Conservation (phyloP, 2,329 filamentous ascomycete species). For the Cytospora chrysosperma region DNA sequence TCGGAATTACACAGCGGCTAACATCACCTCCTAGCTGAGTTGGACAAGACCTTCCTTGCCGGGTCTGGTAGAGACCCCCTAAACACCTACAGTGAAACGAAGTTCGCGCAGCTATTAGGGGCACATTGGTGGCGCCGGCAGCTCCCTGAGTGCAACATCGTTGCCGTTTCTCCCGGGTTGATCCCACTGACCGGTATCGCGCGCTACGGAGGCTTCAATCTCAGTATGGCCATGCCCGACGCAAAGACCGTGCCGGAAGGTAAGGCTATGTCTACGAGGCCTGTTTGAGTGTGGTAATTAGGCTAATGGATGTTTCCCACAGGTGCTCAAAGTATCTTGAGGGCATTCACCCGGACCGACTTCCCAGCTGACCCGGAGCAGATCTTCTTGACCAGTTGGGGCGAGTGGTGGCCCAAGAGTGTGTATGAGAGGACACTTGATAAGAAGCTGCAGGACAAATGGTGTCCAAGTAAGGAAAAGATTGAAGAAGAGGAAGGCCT, state of each 20-base stretch:
- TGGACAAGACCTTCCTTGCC: slow-evolving; percentile 41
- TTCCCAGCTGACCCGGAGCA: slow-evolving; percentile 50
- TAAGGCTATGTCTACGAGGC: slow-evolving; percentile 25
- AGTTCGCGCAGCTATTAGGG: slow-evolving; percentile 50
- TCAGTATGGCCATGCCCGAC: slow-evolving; percentile 40
- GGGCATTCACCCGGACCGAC: slow-evolving; percentile 44
- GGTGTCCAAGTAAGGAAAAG: slow-evolving; percentile 47
- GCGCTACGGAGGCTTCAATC: slow-evolving; percentile 32
- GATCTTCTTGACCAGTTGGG: slow-evolving; percentile 56
- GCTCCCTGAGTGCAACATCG: slow-evolving; percentile 44
- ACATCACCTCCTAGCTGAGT: slow-evolving; percentile 29
- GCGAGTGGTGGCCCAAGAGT: slow-evolving; percentile 53
- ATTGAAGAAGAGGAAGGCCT: slow-evolving; percentile 44
- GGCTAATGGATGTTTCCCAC: slow-evolving; percentile 19
- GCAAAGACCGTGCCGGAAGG: slow-evolving; percentile 49
- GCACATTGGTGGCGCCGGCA: slow-evolving; percentile 58
- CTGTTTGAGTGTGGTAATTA: too few relatives aligned
- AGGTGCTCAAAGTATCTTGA: slow-evolving; percentile 47
- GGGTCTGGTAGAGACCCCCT: slow-evolving; percentile 35
- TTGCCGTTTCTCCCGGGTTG: slow-evolving; percentile 54
- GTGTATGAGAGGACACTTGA: slow-evolving; percentile 43
- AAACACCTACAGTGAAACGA: slow-evolving; percentile 43
- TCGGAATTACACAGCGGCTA: background rate
- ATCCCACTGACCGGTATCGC: slow-evolving; percentile 48
- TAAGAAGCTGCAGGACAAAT: slow-evolving; percentile 50